These are phyloP conservation scores for Priceomyces medius DNA, from an alignment of 805 yeast genomes.

Conservation along the genomic window DNA sequence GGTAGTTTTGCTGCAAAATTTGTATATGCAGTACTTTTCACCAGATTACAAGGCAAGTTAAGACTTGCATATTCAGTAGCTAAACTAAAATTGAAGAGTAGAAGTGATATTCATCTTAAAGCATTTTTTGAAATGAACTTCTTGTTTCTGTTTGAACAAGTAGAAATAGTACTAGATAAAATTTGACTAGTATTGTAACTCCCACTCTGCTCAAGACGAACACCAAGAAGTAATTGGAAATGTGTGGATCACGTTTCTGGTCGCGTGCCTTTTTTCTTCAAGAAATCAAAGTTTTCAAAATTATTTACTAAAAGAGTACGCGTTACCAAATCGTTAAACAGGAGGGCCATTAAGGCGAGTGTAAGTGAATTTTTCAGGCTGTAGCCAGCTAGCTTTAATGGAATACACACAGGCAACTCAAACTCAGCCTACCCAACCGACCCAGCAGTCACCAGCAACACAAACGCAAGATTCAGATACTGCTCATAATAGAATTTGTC, in stretches of 20 bases:
- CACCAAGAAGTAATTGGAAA: too few species aligned
- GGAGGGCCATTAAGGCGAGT: not conserved
- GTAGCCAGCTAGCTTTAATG: slow-evolving; percentile 1
- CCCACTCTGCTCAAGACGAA: too few species aligned
- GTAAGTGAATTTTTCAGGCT: not conserved
- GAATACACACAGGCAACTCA: slow-evolving; percentile 22
- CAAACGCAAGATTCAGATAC: slow-evolving; percentile 25
- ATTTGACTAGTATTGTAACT: too few species aligned
- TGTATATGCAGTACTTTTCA: not conserved
- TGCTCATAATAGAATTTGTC: slow-evolving; percentile 42
- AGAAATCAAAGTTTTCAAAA: not conserved
- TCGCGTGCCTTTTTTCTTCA: not conserved
- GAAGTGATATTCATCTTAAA: too few species aligned
- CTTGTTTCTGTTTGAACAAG: too few species aligned
- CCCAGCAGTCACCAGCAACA: slow-evolving; percentile 36
- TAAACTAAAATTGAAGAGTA: too few species aligned
- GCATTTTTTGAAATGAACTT: too few species aligned
- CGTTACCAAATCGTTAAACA: not conserved
- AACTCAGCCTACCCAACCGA: slow-evolving; percentile 37
- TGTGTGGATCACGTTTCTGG: not conserved
- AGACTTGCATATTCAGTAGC: too few species aligned
- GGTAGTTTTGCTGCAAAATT: not conserved
- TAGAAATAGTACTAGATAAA: too few species aligned
- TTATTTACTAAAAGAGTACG: slow-evolving; percentile 1
- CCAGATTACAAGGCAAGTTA: too few species aligned